Percentiles rank a stretch among this genome's conserved stretches.
phyloP scores from a whole-genome alignment of 2,329 filamentous ascomycete genomes.

The Bipolaris sorokiniana region DNA sequence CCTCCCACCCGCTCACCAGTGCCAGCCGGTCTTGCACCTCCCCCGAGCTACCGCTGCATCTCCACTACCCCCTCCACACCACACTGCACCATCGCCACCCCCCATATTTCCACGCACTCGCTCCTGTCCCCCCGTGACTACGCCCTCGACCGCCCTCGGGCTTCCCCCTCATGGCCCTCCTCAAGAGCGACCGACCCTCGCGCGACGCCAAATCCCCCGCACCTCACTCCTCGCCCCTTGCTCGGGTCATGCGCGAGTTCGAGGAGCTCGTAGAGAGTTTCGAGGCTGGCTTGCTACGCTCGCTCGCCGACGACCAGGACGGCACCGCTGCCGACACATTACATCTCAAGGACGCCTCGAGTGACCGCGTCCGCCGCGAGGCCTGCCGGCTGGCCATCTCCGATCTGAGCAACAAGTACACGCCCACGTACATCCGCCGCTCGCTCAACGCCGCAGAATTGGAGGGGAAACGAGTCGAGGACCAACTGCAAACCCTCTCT shows the following conservation, averaged over 20 bases:
- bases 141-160: constrained; percentile 15
- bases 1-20: constrained; percentile 1
- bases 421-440: constrained; percentile 41
- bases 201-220: constrained; percentile 24
- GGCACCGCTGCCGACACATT: constrained; percentile 4
- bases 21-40: constrained; percentile 17
- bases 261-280: constrained; percentile 39
- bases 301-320: constrained; percentile 28
- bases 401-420: constrained; percentile 41
- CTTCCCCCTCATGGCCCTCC: constrained; percentile 35
- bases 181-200: constrained; percentile 31
- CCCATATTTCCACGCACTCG: not conserved
- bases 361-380: constrained; percentile 34
- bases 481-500: constrained; percentile 33
- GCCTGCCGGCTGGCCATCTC: constrained; percentile 43
- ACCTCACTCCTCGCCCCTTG: constrained; percentile 27
- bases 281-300: constrained; percentile 40
- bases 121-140: constrained; percentile 5
- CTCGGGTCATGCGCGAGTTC: constrained; percentile 43
- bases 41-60: constrained; percentile 10
- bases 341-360: constrained; percentile 5
- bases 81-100: constrained; percentile 1
- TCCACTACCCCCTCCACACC: constrained; percentile 12
- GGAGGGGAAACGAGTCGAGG: constrained; percentile 40
- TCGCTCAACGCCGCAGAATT: constrained; percentile 39